These are phyloP conservation scores for Plectranthus barbatus DNA, from an alignment of 257 asterid genomes.

Conservation along the genomic window DNA sequence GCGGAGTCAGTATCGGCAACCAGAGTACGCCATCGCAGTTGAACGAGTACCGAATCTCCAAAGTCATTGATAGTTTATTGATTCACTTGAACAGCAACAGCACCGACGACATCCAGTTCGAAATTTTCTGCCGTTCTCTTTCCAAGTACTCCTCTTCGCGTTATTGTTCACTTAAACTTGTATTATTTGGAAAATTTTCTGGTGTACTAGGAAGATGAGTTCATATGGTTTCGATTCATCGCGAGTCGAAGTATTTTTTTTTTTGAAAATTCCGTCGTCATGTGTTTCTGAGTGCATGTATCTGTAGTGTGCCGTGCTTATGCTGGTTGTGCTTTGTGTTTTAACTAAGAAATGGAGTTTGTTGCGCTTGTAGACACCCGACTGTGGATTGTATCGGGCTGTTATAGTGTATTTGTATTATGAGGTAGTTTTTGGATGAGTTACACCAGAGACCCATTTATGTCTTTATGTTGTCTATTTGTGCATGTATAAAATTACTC, in stretches of 20 bases:
- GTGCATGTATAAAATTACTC: neutral
- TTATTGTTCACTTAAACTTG: neutral
- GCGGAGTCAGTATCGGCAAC: neutral
- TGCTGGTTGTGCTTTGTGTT: neutral
- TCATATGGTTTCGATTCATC: neutral
- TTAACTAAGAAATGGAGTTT: neutral
- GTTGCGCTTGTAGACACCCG: neutral
- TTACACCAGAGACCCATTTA: neutral
- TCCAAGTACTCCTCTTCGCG: slow-evolving; percentile 34
- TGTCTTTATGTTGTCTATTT: neutral
- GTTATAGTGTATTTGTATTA: neutral
- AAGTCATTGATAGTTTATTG: slow-evolving; percentile 41
- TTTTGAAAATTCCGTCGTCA: neutral
- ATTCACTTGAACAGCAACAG: slow-evolving; percentile 10
- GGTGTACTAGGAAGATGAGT: neutral
- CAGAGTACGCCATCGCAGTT: slow-evolving; percentile 14
- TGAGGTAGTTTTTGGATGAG: neutral
- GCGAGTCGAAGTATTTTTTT: neutral
- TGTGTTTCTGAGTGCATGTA: neutral
- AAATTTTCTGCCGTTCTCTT: slow-evolving; percentile 53
- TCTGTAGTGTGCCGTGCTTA: neutral
- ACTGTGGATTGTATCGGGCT: too few relatives aligned
- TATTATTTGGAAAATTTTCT: neutral
- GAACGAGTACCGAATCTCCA: slow-evolving; percentile 38
- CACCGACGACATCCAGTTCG: slow-evolving; percentile 27